These are phyloP conservation scores for Prunus davidiana DNA, from an alignment of 306 rosid genomes.

Conservation along the genomic window DNA sequence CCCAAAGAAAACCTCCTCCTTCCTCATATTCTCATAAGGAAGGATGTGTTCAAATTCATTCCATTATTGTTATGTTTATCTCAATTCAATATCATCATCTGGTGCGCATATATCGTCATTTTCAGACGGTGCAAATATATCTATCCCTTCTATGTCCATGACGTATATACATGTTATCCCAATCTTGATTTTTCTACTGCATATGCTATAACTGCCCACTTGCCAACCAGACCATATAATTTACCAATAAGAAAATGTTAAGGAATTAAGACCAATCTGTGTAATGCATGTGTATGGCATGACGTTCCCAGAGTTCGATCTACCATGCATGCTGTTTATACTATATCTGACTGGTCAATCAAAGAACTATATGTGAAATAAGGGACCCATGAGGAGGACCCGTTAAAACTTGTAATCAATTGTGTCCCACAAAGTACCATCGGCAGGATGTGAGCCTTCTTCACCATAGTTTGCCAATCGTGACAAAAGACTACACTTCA, in stretches of 20 bases:
- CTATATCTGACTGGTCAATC: no score
- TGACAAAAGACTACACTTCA: no score
- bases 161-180: not conserved
- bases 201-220: not conserved
- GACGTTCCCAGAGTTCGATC: not conserved
- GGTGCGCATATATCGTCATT: not conserved
- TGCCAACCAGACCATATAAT: not conserved
- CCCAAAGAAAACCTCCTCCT: not conserved
- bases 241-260: not conserved
- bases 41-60: no score
- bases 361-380: rapidly evolving
- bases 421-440: no score
- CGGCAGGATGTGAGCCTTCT: no score
- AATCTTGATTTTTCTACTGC: not conserved
- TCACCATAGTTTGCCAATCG: no score
- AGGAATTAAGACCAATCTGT: not conserved
- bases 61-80: not conserved
- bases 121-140: slow-evolving; percentile 7
- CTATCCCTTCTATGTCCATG: slow-evolving; percentile 8
- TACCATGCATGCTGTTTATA: no score
- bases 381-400: no score
- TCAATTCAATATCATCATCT: not conserved
- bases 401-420: no score
- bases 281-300: not conserved
- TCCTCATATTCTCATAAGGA: no score